Conservation (phyloP, 2,329 filamentous ascomycete species). For the Fusarium chuoi region DNA sequence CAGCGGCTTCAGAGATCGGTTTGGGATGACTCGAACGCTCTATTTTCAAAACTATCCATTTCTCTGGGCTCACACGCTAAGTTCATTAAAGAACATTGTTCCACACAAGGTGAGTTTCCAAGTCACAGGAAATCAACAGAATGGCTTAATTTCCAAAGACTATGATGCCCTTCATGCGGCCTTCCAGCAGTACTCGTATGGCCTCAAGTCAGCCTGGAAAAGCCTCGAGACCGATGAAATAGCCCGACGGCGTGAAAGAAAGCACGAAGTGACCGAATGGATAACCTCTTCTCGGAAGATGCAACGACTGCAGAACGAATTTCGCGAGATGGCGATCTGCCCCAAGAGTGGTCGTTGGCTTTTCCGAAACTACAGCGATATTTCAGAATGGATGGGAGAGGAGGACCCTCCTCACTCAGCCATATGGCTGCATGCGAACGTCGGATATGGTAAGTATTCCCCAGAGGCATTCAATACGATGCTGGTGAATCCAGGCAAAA, state of each 20-base stretch:
- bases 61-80: neutral
- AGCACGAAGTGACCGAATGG: neutral
- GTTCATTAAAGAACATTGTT: neutral
- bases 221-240: neutral
- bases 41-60: neutral
- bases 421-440: neutral
- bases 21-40: neutral
- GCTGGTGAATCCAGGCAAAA: neutral
- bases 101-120: neutral
- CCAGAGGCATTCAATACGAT: rapidly evolving
- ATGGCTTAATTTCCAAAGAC: neutral
- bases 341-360: slow-evolving; percentile 2
- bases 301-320: rapidly evolving
- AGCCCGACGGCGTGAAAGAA: neutral
- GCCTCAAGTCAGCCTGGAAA: neutral
- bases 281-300: neutral
- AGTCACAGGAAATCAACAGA: rapidly evolving
- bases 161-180: rapidly evolving
- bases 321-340: neutral
- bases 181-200: neutral
- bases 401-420: slow-evolving; percentile 1
- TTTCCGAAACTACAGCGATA: neutral
- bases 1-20: slow-evolving; percentile 7
- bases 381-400: slow-evolving; percentile 2
- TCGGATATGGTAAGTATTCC: neutral